Percentiles rank a stretch among this genome's conserved stretches.
Evolutionary conservation across 2,329 filamentous ascomycete species (phyloP).

Genomic region (Cytospora schulzeri): DNA sequence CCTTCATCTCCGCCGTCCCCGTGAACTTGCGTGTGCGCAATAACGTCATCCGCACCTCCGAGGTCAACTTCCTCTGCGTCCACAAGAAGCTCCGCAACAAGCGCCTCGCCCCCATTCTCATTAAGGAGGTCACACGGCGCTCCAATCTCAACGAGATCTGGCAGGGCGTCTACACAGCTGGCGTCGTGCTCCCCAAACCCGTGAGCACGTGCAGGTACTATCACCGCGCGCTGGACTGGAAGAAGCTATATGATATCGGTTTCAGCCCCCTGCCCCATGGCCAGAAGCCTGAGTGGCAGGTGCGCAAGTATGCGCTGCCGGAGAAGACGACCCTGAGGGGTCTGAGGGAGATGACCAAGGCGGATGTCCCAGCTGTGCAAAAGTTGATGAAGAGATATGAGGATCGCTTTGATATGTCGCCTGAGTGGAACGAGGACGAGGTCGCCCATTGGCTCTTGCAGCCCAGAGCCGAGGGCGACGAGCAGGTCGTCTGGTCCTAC

Average conservation of each 20-base stretch:
- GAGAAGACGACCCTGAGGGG: constrained; percentile 72
- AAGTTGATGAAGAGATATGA: constrained; percentile 77
- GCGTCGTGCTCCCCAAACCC: constrained; percentile 86
- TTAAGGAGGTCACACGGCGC: constrained; percentile 94
- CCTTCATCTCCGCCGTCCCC: constrained; percentile 93
- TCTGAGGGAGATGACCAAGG: constrained; percentile 75
- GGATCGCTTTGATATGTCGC: constrained; percentile 78
- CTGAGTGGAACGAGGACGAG: constrained; percentile 78
- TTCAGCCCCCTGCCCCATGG: constrained; percentile 86
- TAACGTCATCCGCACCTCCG: constrained; percentile 74
- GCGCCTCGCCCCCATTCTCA: constrained; percentile 87
- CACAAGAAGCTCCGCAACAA: constrained; percentile 97
- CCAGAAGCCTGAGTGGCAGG: constrained; percentile 83
- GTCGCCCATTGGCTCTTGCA: constrained; percentile 86
- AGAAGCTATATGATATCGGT: constrained; percentile 91
- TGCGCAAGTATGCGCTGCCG: constrained; percentile 83
- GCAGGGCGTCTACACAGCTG: constrained; percentile 95
- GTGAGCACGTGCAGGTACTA: constrained; percentile 94
- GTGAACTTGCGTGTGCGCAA: constrained; percentile 79
- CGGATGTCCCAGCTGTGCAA: constrained; percentile 76
- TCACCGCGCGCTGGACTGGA: constrained; percentile 91
- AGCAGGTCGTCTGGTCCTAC: constrained; percentile 91
- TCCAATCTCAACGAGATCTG: constrained; percentile 86
- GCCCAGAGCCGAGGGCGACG: constrained; percentile 61
- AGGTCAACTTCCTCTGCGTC: constrained; percentile 97